A percentile compares a stretch with the other conserved stretches of the same genome.
Evolutionary conservation across 768 basidiomycete species (phyloP).

Genomic region (Sporobolomyces pararoseus): DNA sequence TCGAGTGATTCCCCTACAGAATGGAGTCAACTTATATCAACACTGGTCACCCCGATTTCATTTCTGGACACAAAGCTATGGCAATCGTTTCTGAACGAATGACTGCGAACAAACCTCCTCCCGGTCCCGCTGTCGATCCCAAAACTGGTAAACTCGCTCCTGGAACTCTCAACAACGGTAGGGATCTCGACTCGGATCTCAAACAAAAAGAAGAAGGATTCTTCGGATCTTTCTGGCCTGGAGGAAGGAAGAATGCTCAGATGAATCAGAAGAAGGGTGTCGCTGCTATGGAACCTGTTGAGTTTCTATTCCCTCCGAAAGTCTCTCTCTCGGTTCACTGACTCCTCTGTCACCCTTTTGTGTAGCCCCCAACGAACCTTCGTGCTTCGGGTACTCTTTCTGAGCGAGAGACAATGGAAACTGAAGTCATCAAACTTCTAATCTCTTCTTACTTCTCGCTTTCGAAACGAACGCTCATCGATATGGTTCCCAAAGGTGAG

Average conservation of each 20-base stretch:
- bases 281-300: slow-evolving; percentile 63
- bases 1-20: slow-evolving; percentile 50
- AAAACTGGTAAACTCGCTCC: slow-evolving; percentile 65
- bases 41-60: slow-evolving; percentile 97
- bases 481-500: slow-evolving; percentile 84
- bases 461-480: slow-evolving; percentile 88
- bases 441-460: slow-evolving; percentile 63
- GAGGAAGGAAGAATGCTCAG: slow-evolving; percentile 48
- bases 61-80: slow-evolving; percentile 95
- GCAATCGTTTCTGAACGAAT: slow-evolving; percentile 76
- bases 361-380: slow-evolving; percentile 74
- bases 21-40: slow-evolving; percentile 99
- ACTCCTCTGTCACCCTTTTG: slow-evolving; percentile 13
- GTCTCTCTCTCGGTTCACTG: slow-evolving; percentile 22
- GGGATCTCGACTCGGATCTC: slow-evolving; percentile 83
- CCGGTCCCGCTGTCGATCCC: slow-evolving; percentile 61
- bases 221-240: slow-evolving; percentile 82
- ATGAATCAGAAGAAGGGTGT: slow-evolving; percentile 48
- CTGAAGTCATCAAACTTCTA: slow-evolving; percentile 97
- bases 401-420: slow-evolving; percentile 96
- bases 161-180: slow-evolving; percentile 78
- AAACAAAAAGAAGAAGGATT: slow-evolving; percentile 88
- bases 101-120: slow-evolving; percentile 69
- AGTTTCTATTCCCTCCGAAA: slow-evolving; percentile 29
- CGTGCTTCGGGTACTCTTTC: slow-evolving; percentile 84